A percentile compares a stretch with the other conserved stretches of the same genome.
These are phyloP conservation scores for Termitomyces titanicus DNA, from an alignment of 768 basidiomycete genomes.

Conservation along the genomic window DNA sequence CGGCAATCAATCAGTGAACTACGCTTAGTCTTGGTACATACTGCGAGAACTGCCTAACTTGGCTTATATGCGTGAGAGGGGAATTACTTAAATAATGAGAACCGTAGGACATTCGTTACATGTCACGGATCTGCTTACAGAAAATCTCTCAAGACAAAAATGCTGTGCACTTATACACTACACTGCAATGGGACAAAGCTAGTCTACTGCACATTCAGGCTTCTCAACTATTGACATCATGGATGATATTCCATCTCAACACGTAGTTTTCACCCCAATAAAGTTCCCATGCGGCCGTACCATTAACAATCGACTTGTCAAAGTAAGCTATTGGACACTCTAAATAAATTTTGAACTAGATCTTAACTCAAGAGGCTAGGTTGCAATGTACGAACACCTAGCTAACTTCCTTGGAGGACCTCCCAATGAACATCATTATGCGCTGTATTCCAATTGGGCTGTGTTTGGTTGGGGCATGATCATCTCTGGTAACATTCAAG, in stretches of 20 bases:
- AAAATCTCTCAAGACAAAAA: no score
- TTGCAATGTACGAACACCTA: constrained; percentile 88
- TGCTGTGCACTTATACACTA: no score
- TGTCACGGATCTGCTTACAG: no score
- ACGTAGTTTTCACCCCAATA: constrained; percentile 21
- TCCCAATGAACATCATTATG: constrained; percentile 61
- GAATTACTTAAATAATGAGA: no score
- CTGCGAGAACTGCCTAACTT: no score
- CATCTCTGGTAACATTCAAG: constrained; percentile 82
- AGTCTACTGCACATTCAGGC: background rate
- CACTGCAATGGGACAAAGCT: background rate
- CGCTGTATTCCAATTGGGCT: constrained; percentile 75
- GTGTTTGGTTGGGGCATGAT: constrained; percentile 83
- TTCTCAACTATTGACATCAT: background rate
- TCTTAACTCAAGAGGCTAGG: constrained; percentile 39
- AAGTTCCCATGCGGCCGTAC: constrained; percentile 38
- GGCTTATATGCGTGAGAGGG: no score
- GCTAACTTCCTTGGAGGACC: constrained; percentile 61
- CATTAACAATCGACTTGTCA: constrained; percentile 48
- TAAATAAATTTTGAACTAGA: background rate
- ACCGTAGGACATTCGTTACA: no score
- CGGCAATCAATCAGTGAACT: no score
- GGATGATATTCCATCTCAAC: background rate
- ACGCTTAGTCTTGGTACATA: no score
- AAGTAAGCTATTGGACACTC: constrained; percentile 41